Conservation (phyloP, 2,329 filamentous ascomycete genomes). For the Tolypocladium amazonense region DNA sequence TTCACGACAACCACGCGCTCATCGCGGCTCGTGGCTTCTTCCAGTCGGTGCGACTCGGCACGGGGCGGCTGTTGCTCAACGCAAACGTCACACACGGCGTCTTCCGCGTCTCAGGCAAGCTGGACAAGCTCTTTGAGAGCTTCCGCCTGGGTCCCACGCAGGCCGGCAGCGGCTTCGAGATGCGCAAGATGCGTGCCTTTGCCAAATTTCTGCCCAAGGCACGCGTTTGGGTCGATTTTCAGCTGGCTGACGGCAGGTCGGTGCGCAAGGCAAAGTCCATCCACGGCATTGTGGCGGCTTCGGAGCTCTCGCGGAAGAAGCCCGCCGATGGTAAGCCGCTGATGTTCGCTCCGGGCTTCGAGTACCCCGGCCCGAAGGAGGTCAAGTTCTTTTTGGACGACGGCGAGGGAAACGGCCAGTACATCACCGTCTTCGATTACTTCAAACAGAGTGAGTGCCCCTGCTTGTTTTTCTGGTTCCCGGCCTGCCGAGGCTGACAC, state of each 20-base stretch:
- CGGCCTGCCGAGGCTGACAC: neutral
- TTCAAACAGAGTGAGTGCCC: constrained; percentile 29
- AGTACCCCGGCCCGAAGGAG: constrained; percentile 21
- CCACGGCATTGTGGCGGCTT: constrained; percentile 14
- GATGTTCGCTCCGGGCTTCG: constrained; percentile 10
- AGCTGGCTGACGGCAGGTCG: constrained; percentile 17
- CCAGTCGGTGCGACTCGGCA: constrained; percentile 42
- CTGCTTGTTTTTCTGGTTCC: neutral
- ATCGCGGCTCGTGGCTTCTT: constrained; percentile 42
- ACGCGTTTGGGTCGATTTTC: constrained; percentile 22
- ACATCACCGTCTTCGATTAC: constrained; percentile 31
- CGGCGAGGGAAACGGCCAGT: constrained; percentile 12
- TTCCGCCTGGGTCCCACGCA: constrained; percentile 10
- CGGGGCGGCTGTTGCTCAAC: constrained; percentile 43
- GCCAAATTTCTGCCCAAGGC: constrained; percentile 27
- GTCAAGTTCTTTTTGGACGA: constrained; percentile 20
- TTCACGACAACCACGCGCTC: constrained; percentile 19
- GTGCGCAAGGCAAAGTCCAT: constrained; percentile 19
- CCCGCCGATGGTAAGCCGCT: constrained; percentile 10
- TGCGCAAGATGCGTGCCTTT: constrained; percentile 15
- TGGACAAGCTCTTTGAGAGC: constrained; percentile 22
- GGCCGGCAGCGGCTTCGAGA: constrained; percentile 3
- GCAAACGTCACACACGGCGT: constrained; percentile 43
- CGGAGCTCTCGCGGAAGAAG: constrained; percentile 8
- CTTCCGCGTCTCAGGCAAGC: constrained; percentile 30